Conservation (phyloP, 306 rosid species). For the Sechiopsis laciniata region DNA sequence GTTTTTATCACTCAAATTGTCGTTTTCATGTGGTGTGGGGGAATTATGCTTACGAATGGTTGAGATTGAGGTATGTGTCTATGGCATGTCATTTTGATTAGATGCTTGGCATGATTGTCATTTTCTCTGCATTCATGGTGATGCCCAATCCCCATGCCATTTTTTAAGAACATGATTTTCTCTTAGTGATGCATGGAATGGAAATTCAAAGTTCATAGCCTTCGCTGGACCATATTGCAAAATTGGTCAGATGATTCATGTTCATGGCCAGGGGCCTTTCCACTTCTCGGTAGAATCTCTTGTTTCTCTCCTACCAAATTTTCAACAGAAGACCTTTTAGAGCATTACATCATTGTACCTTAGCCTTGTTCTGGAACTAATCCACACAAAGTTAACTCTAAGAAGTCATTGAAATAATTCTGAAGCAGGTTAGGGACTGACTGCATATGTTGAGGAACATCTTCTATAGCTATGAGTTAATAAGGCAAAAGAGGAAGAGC, state of each 20-base stretch:
- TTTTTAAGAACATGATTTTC: background rate
- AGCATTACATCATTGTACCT: background rate
- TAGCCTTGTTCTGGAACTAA: background rate
- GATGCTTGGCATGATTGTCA: background rate
- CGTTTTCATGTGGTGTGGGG: background rate
- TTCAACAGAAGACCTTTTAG: background rate
- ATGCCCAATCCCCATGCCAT: background rate
- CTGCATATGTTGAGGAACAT: too few species aligned
- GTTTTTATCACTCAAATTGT: slow-evolving; percentile 21
- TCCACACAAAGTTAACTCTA: background rate
- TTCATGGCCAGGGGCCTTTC: background rate
- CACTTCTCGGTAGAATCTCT: background rate
- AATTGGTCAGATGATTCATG: too few species aligned
- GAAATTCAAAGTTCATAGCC: background rate
- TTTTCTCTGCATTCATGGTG: background rate
- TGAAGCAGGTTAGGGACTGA: too few species aligned
- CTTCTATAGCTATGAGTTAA: too few species aligned
- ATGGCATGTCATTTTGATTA: background rate
- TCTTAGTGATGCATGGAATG: background rate
- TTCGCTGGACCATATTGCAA: background rate
- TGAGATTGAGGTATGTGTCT: background rate
- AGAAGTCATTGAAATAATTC: too few species aligned
- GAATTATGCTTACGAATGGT: background rate
- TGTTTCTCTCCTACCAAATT: background rate
- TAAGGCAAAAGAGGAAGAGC: too few species aligned